Evolutionary conservation across 176 grass and related monocot species (phyloP).

Genomic region (Eleusine coracana): DNA sequence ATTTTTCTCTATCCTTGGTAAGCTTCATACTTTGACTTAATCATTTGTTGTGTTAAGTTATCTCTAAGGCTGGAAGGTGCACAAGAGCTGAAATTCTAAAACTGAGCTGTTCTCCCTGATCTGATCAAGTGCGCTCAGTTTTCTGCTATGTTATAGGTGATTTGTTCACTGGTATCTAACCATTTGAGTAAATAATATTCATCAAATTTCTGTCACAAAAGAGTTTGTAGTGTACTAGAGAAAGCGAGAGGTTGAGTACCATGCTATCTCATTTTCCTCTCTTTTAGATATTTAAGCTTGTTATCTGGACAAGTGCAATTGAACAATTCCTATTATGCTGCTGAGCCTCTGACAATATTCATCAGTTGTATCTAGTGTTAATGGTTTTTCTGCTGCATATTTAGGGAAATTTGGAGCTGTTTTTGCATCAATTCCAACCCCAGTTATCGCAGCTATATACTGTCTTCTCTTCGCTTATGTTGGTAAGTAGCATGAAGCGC

Average conservation of each 20-base stretch:
- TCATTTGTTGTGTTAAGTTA: conserved; percentile 1
- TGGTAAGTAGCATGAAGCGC: conserved; percentile 37
- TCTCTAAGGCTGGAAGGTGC: neutral
- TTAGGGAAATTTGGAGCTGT: conserved; percentile 64
- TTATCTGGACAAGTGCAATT: neutral
- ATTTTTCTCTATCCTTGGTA: conserved; percentile 95
- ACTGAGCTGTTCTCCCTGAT: neutral
- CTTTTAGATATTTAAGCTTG: conserved; percentile 4
- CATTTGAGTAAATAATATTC: neutral
- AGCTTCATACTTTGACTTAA: conserved; percentile 19
- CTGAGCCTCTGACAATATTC: neutral
- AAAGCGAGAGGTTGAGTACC: neutral
- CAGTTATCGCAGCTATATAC: conserved; percentile 53
- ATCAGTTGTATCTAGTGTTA: neutral
- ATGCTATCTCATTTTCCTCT: neutral
- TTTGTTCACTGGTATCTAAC: neutral
- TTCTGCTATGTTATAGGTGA: neutral
- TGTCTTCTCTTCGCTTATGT: conserved; percentile 58
- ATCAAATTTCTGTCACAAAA: neutral
- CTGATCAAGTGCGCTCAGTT: neutral
- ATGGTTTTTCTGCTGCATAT: conserved; percentile 11
- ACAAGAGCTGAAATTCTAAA: neutral
- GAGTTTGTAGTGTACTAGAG: neutral
- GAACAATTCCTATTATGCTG: neutral
- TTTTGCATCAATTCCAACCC: conserved; percentile 53